Evolutionary conservation across 768 basidiomycete species (phyloP), one percentile per base, ranked within the genome.

Genomic region (Mycena maculata): DNA sequence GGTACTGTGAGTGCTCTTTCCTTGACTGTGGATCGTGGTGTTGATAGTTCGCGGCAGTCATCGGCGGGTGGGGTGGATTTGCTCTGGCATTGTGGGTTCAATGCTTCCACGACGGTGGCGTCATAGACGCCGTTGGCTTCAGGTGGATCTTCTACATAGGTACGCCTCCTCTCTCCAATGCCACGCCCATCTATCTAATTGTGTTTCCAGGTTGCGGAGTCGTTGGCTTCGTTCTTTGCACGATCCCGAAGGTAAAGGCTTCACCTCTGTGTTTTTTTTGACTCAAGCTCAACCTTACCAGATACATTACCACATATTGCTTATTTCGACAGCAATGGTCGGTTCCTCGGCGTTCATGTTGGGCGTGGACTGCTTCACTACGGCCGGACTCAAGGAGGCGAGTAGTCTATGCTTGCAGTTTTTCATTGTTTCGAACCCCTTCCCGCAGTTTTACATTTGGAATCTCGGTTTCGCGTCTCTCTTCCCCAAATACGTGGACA

Each of bases 91-190:
- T 95, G 72, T 97, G 92, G 89, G 83, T 99, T 63, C 92, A 98
- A 74, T 93, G 90, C 73, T 92, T 96, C 80, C 86, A 85, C 63
- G 81, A 90, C 69, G 94, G 94, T 8, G 96, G 96, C 31, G 79
- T 97, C 66, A 92, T 98, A 72, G 83, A 80, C 49, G 84, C 87
- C 48, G 86, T 93, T 53, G 92, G 93, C 9, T 87, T 91, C 61
- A 86, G 96, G 67, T 98, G 95, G 95, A 91, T 97, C 67, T 82
- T 98, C 68, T 92, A 92, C 72, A 93, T 96, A 63, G 92, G 96
- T 90, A 78, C 71, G 80, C 74, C 60, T 69, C 36, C 67, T 41
- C 64, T 31, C 56, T 57, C 50, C 39, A 63, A 53, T 44, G 58
- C 42, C 45, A 41, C 60, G 44, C 67, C 69, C 57, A 69, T 68